Conservation (phyloP, 805 yeast genomes). For the Sugiyamaella floridensis region DNA sequence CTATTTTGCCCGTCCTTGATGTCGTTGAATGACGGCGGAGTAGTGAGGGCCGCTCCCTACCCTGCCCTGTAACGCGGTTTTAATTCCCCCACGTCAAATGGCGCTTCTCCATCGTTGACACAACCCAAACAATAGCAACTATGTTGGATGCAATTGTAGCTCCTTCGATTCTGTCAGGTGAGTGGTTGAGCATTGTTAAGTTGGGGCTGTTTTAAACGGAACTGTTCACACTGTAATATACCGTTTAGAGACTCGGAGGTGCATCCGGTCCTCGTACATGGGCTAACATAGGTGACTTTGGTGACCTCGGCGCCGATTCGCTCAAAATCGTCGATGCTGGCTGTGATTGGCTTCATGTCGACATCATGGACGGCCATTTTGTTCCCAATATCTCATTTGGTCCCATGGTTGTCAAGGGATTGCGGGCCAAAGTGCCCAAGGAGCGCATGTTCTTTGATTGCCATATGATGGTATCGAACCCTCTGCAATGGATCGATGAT, state of each 20-base stretch:
- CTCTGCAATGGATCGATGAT: slow-evolving; percentile 90
- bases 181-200: slow-evolving; percentile 1
- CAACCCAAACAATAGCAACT: background rate
- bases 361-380: slow-evolving; percentile 98
- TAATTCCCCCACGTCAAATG: too few species aligned
- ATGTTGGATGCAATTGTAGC: slow-evolving; percentile 48
- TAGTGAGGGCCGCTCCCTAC: too few species aligned
- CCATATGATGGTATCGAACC: slow-evolving; percentile 94
- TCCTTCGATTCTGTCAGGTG: slow-evolving; percentile 84
- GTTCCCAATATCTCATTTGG: slow-evolving; percentile 96
- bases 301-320: slow-evolving; percentile 83
- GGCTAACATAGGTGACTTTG: slow-evolving; percentile 50
- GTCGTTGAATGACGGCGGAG: too few species aligned
- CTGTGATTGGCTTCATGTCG: slow-evolving; percentile 97
- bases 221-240: too few species aligned
- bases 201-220: too few species aligned
- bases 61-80: too few species aligned
- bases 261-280: background rate
- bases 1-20: too few species aligned
- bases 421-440: slow-evolving; percentile 72
- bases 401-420: slow-evolving; percentile 74
- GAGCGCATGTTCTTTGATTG: slow-evolving; percentile 73
- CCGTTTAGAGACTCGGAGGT: too few species aligned
- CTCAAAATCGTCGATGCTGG: slow-evolving; percentile 68
- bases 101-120: background rate